These are phyloP conservation scores for Dendryphion nanum DNA, from an alignment of 2,329 filamentous ascomycete species.

Conservation along the genomic window DNA sequence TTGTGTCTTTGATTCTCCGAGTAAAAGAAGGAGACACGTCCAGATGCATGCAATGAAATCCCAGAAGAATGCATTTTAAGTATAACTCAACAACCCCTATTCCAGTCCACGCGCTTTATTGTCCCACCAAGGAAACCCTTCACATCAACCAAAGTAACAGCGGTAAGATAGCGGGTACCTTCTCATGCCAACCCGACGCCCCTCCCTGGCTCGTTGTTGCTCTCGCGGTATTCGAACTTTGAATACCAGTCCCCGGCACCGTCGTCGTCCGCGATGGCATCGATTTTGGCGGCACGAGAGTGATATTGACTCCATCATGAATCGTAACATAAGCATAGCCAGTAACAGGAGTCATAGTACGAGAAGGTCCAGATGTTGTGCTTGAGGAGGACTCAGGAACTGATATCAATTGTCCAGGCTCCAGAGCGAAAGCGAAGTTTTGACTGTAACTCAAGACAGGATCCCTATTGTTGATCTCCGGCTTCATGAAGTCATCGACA, in stretches of 20 bases:
- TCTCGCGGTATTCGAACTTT: not conserved
- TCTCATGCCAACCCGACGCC: not conserved
- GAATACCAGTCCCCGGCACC: not conserved
- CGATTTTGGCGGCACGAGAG: not conserved
- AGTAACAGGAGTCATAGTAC: too few species aligned
- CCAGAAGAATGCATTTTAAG: too few species aligned
- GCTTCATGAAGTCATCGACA: slow-evolving; percentile 14
- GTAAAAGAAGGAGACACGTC: too few species aligned
- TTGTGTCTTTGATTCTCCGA: too few species aligned
- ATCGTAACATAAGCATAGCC: not conserved
- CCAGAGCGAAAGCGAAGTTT: slow-evolving; percentile 14
- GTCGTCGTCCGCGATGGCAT: not conserved
- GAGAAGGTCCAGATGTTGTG: too few species aligned
- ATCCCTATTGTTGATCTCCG: slow-evolving; percentile 8
- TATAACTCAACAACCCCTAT: too few species aligned
- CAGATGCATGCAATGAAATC: too few species aligned
- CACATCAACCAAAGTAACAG: too few species aligned
- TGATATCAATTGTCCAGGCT: slow-evolving; percentile 3
- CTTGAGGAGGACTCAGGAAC: not conserved
- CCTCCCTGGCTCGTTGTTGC: not conserved
- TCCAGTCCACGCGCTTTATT: too few species aligned
- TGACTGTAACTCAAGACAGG: slow-evolving; percentile 17
- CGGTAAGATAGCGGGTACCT: too few species aligned
- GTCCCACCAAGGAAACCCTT: too few species aligned
- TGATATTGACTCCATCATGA: not conserved